Base-by-base conservation (phyloP, 176 grass and related monocot genomes). In the Rhipidocladum racemiflorum region DNA sequence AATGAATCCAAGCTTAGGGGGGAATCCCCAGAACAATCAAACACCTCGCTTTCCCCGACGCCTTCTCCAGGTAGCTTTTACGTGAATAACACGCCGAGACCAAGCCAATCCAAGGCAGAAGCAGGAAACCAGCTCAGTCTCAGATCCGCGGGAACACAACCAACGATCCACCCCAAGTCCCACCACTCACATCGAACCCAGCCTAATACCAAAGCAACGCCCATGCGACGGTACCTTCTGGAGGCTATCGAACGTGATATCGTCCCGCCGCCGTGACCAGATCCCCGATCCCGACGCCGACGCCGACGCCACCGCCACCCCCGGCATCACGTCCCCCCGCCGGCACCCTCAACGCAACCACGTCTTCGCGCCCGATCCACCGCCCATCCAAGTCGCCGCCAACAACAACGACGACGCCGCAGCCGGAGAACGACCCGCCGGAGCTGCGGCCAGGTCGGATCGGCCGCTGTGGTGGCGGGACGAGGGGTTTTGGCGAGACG, bases 221-320 rank as follows among this genome's bases (percentile, higher is more conserved):
- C 66, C 17, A 44, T 42, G 63, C 54, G 32, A 39, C 25, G 24
- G 45, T 91, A 98, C 95, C 92, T 93, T 98, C 79, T 95, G 95
- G 29, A 98, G 92, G 64, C 88, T 92, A 95, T 98, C 95, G 79
- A 95, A 88, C 76, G 95, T 93, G 92, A 98, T 91, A 84, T 94
- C 88, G 69, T 98, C 90, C 56, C 88, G 87, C 70, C 88, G 87
- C 72, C 84, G 87, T 81, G 95, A 95, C 95, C 95, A 98, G 86
- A 98, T 98, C 84, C 92, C 95, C 70, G 89, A 90, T 89, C 88
- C 88, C 87, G 87, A 81, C 1, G 77, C 63, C 70, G 76, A 74
- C 35, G 53, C 51, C 39, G 30, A 38, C 38, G 39, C 79, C 70
- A 36, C 25, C 12, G 30, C 63, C 2, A 79, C 42, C 60, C 83